Evolutionary conservation across 441 rosid genomes (phyloP), one percentile per base, ranked within the genome.

Genomic region (Codiaeum variegatum): DNA sequence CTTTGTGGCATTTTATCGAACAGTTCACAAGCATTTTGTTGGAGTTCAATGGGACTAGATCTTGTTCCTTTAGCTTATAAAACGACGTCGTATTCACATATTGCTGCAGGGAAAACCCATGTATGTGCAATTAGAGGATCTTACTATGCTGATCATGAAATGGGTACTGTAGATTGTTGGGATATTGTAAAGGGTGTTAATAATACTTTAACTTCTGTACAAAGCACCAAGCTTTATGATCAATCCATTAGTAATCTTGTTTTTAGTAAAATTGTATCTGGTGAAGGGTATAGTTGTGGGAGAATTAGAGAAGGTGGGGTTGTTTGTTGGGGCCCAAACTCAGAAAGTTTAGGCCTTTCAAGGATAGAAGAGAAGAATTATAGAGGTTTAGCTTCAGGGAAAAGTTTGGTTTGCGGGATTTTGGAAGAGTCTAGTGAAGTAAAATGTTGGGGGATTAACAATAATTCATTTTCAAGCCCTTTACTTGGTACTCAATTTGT

Each of bases 271-370:
- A 80, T 94, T 69, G 93, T 86, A 3, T 86, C 96, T 31, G 97
- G 97, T 64, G 93, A 91, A 29, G 97, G 97, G 13, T 92, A 86
- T 82, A 94, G 88, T 71, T 94, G 98, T 78, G 98, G 97, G 38
- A 81, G 79, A 24, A 78, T 86, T 64, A 85, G 91, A 79, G 95
- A 81, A 31, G 90, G 93, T 28, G 97, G 93, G 36, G 9, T 86
- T 28, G 78, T 85, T 74, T 94, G 98, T 65, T 94, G 96, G 91
- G 98, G 98, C 61, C 96, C 97, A 2, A 81, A 76, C 23, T 81
- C 90, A 7, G 64, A 56, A 5, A 68, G n/a, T 65, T 78, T 94
- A 31, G 86, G 87, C 56, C 38, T 89, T 80, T 82, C 84, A 3
- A 85, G 69, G 36, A 75, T 73, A 10, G 82, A 87, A 0, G 87